Base-by-base conservation (phyloP, 106 monocot species). In the Dioscorea alata region DNA sequence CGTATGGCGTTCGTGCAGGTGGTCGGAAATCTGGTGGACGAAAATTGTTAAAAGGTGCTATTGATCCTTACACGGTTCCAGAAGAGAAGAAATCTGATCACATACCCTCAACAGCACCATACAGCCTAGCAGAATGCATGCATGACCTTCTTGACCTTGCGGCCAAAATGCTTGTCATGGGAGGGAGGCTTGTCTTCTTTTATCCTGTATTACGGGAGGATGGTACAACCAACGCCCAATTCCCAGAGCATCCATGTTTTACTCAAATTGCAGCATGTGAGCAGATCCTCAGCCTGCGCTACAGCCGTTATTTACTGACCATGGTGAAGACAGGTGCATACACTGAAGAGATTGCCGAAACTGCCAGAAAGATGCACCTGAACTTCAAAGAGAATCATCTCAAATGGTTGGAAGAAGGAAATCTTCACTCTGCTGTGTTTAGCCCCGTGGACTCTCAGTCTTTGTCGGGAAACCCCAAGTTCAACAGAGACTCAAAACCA, bases 1-100 rank as follows among this genome's bases (percentile, higher is more conserved):
- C 99, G 14, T 99, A 99, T 64, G 99, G 99, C 13, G 93, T 99
- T 13, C 99, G 99, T 66, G 99, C 99, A 57, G 99, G 92, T 6
- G 97, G 99, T 12, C 78, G 99, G 23, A 99, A 99, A 77, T 99
- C 99, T 5, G 99, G 99, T 62, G 99, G 99, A 6, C 68, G 99
- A 9, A 99, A 99, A 62, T 60, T 99, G 42, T 63, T 99, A 13
- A 99, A 90, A 65, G 99, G 99, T 8, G 42, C 42, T 1, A 71
- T 93, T 4, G 81, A 70, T 21, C 93, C 99, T 8, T 99, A 99
- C 80, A 90, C 85, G 5, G 82, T 99, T 34, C 99, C 99, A 7
- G 90, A 99, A 9, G 93, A 89, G 57, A 99, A 99, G 71, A 80
- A 87, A 67, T 20, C 53, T 2, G 75, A 82, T 69, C 99, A 93